These are phyloP conservation scores for Fonsecaea pugnacius DNA, from an alignment of 2,329 filamentous ascomycete species.

Conservation along the genomic window DNA sequence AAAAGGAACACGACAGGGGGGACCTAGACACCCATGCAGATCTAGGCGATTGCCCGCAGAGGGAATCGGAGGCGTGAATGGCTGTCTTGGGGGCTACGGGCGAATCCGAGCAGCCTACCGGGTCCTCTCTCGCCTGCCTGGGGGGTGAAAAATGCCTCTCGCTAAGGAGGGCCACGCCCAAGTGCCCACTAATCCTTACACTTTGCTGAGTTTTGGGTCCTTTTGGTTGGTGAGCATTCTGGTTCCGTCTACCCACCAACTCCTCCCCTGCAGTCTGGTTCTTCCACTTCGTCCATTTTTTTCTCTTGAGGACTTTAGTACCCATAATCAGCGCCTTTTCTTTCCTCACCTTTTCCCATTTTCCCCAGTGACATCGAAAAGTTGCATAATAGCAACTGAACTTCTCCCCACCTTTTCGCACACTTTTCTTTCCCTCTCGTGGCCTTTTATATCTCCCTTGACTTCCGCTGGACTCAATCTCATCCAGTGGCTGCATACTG, in stretches of 20 bases:
- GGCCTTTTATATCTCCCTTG: not conserved
- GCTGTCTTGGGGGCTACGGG: not conserved
- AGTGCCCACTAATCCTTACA: not conserved
- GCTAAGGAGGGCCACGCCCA: not conserved
- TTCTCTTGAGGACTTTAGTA: too few species aligned
- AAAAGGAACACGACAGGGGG: not conserved
- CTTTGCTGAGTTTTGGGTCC: not conserved
- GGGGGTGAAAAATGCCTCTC: not conserved
- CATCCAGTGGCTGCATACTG: not conserved
- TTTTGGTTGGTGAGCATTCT: not conserved
- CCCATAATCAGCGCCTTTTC: not conserved
- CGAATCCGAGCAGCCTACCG: not conserved
- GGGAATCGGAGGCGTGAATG: not conserved
- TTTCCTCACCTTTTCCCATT: not conserved
- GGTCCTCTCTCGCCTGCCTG: not conserved
- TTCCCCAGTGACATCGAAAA: conserved; percentile 10
- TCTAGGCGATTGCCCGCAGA: conserved; percentile 10
- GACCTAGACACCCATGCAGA: not conserved
- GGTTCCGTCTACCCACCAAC: conserved; percentile 1
- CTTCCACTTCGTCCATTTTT: too few species aligned
- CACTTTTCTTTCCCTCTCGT: conserved; percentile 1
- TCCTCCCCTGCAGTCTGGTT: not conserved
- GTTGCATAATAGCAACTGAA: conserved; percentile 10
- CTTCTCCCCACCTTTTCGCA: conserved; percentile 7
- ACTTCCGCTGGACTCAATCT: not conserved